Evolutionary conservation across 2,329 filamentous ascomycete genomes (phyloP), one percentile per base, ranked within the genome.

Genomic region (Verticillium albo-atrum): DNA sequence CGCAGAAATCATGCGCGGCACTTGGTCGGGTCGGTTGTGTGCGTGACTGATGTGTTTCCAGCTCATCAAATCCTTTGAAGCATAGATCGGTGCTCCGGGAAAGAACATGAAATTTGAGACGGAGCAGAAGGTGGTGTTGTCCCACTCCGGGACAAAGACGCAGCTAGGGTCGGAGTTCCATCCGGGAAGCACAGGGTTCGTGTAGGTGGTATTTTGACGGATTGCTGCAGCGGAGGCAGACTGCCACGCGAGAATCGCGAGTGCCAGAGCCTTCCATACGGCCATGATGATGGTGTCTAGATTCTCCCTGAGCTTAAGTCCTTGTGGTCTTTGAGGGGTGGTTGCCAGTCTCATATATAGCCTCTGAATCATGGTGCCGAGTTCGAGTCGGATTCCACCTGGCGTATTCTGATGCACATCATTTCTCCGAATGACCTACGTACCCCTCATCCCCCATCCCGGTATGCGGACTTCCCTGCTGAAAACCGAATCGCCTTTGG

Each of bases 51-150:
- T 64, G 9, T 32, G 71, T 60, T 75, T 78, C 80, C 80, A 84
- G 57, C 77, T 76, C 28, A 73, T 62, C 23, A 85, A 68, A 64
- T 84, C 80, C 58, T 73, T 75, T 14, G 76, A 81, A 1, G 79
- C 78, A 64, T 83, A 79, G 26, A 84, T 74, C 0, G 81, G 81
- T 15, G 83, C 68, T 0, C 80, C 81, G 0, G 82, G 81, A 63
- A 82, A 83, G 1, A 75, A 71, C 58, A 79, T 77, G 64, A 83
- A 84, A 1, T 77, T 81, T 2, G 80, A 83, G 0, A 77, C 78
- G 7, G 75, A 77, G 62, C 79, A 81, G 66, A 79, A 82, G 65
- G 81, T 82, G 17, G 75, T 78, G 27, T 75, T 72, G 30, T 77
- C 67, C 32, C 68, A 66, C 26, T 76, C 68, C 28, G 67, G 63